A percentile compares a stretch with the other conserved stretches of the same genome.
These are phyloP conservation scores for Fusarium metavorans DNA, from an alignment of 2,329 filamentous ascomycete genomes.

Conservation along the genomic window DNA sequence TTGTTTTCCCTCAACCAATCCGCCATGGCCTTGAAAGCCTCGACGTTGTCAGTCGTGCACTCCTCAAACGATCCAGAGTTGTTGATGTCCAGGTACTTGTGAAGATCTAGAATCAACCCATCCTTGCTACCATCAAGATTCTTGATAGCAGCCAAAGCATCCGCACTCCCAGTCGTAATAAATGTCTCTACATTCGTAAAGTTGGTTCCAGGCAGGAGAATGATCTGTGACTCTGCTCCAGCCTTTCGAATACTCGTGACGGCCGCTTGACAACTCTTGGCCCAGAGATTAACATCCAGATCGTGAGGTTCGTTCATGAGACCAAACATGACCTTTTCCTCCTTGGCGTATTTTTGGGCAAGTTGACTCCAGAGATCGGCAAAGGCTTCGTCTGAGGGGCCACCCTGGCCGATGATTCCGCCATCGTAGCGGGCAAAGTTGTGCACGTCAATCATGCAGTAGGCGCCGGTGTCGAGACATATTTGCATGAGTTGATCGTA, in stretches of 20 bases:
- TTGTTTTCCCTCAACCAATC: constrained; percentile 60
- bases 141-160: constrained; percentile 63
- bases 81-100: constrained; percentile 71
- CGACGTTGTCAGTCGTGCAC: constrained; percentile 66
- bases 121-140: constrained; percentile 70
- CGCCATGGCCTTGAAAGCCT: constrained; percentile 60
- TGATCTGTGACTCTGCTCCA: constrained; percentile 73
- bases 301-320: constrained; percentile 79
- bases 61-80: constrained; percentile 64
- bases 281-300: constrained; percentile 68
- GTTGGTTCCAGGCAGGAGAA: constrained; percentile 70
- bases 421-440: constrained; percentile 73
- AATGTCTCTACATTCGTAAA: constrained; percentile 65
- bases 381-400: constrained; percentile 70
- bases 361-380: constrained; percentile 68
- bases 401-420: constrained; percentile 73
- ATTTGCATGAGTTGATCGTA: constrained; percentile 69
- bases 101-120: constrained; percentile 69
- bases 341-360: constrained; percentile 68
- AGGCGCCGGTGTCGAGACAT: constrained; percentile 67
- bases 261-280: constrained; percentile 68
- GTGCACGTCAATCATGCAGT: constrained; percentile 71
- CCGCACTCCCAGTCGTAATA: constrained; percentile 62
- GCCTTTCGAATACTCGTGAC: constrained; percentile 74
- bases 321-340: constrained; percentile 68